Evolutionary conservation across 805 yeast species (phyloP).

Genomic region (Saccharomycopsis sp.): DNA sequence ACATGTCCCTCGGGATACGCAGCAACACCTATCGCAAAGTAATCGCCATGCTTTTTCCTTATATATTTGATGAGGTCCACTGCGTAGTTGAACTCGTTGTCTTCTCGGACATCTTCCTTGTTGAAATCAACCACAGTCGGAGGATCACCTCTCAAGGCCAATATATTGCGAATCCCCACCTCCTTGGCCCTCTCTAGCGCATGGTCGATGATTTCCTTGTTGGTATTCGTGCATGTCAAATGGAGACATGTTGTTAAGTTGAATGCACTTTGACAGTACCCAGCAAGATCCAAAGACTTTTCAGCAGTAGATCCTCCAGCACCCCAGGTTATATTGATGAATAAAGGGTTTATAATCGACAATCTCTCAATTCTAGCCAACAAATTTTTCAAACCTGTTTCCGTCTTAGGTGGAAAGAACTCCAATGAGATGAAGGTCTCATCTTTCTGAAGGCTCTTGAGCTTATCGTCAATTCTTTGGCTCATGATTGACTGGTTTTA

Average conservation of each 20-base stretch:
- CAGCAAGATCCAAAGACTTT: conserved; percentile 79
- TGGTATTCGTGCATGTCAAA: conserved; percentile 92
- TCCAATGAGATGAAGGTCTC: conserved; percentile 78
- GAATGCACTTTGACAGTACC: conserved; percentile 64
- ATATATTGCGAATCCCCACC: conserved; percentile 78
- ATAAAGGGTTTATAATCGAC: conserved; percentile 81
- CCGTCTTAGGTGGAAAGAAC: conserved; percentile 97
- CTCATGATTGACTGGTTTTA: not conserved
- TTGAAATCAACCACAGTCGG: conserved; percentile 33
- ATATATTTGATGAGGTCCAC: conserved; percentile 82
- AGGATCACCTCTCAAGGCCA: conserved; percentile 95
- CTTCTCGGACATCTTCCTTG: conserved; percentile 40
- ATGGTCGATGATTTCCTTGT: conserved; percentile 64
- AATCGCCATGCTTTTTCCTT: conserved; percentile 59
- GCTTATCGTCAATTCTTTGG: conserved; percentile 38
- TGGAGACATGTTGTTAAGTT: conserved; percentile 90
- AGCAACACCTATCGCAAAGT: conserved; percentile 91
- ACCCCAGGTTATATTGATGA: conserved; percentile 96
- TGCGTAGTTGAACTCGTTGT: conserved; percentile 65
- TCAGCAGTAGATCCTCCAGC: conserved; percentile 94
- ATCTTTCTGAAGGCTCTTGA: conserved; percentile 40
- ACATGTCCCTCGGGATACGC: conserved; percentile 97
- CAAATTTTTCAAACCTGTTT: conserved; percentile 75
- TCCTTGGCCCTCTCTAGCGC: conserved; percentile 67
- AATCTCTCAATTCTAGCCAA: conserved; percentile 82